phyloP scores from a whole-genome alignment of 345 rosid species.

The Stellera chamaejasme region DNA sequence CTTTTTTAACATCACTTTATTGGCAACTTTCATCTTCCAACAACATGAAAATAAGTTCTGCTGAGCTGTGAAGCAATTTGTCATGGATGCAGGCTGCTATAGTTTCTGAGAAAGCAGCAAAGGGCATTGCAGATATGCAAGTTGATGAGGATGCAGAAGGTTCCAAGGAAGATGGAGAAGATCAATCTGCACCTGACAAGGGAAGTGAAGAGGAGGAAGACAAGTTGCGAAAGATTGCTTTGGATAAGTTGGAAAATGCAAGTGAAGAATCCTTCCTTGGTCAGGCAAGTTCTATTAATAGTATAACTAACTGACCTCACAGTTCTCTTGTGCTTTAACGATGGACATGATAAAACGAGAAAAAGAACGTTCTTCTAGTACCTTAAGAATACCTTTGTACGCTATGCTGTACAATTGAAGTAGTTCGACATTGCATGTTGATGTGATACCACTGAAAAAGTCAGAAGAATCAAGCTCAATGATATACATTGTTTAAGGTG shows the following conservation, averaged over 20 bases:
- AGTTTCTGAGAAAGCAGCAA: constrained; percentile 82
- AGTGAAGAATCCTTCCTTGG: constrained; percentile 81
- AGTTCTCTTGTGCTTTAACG: not conserved
- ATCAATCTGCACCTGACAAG: constrained; percentile 37
- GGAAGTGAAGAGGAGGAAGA: constrained; percentile 56
- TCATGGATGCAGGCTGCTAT: constrained; percentile 61
- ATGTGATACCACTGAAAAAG: too few species aligned
- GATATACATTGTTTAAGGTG: too few species aligned
- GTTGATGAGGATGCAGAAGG: constrained; percentile 50
- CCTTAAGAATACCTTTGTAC: too few species aligned
- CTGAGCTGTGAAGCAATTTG: constrained; percentile 7
- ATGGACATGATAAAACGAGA: too few species aligned
- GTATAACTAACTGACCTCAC: not conserved
- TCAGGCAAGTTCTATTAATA: constrained; percentile 48
- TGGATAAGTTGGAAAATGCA: constrained; percentile 72
- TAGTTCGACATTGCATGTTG: too few species aligned
- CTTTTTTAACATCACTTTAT: too few species aligned
- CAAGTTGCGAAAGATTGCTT: constrained; percentile 54
- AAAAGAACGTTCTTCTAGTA: too few species aligned
- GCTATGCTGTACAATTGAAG: too few species aligned
- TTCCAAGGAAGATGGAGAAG: constrained; percentile 44
- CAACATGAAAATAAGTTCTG: not conserved
- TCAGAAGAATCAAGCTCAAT: too few species aligned
- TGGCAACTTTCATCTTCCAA: too few species aligned
- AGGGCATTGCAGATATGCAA: constrained; percentile 61